Evolutionary conservation across 2,329 filamentous ascomycete genomes (phyloP).

Genomic region (Epichloe baconii): DNA sequence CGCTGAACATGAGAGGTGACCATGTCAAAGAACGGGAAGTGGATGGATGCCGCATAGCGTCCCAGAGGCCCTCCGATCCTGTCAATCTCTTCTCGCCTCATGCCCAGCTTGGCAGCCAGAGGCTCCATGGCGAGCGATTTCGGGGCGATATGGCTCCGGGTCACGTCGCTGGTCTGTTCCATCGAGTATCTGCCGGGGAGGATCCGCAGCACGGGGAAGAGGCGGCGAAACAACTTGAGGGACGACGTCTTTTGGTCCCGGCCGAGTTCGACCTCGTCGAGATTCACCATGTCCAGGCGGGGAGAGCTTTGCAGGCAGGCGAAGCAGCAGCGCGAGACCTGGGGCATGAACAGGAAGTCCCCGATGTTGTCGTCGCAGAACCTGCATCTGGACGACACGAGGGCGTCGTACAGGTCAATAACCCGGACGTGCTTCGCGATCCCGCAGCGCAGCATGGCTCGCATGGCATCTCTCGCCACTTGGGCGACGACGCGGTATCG

Average conservation of each 20-base stretch:
- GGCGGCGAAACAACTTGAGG: not conserved
- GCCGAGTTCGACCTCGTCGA: not conserved
- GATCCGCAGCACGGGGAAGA: not conserved
- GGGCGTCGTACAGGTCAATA: constrained; percentile 1
- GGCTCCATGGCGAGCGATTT: too few relatives aligned
- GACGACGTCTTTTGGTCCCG: not conserved
- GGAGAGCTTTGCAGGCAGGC: not conserved
- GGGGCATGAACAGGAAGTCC: constrained; percentile 1
- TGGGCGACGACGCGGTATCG: constrained; percentile 1
- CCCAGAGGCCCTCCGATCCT: not conserved
- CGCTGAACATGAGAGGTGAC: not conserved
- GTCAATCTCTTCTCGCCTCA: not conserved
- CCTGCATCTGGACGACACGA: not conserved
- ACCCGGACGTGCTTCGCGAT: not conserved
- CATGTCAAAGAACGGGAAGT: not conserved
- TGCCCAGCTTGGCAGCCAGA: too few relatives aligned
- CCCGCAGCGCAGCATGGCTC: not conserved
- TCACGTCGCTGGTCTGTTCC: not conserved
- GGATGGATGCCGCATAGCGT: constrained; percentile 1
- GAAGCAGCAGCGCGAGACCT: constrained; percentile 3
- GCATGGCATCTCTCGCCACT: not conserved
- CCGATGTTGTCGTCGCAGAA: constrained; percentile 1
- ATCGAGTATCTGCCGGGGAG: constrained; percentile 1
- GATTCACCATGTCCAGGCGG: not conserved
- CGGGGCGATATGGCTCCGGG: too few relatives aligned